These are phyloP conservation scores for Populus pruinosa DNA, from an alignment of 345 rosid genomes.

Conservation along the genomic window DNA sequence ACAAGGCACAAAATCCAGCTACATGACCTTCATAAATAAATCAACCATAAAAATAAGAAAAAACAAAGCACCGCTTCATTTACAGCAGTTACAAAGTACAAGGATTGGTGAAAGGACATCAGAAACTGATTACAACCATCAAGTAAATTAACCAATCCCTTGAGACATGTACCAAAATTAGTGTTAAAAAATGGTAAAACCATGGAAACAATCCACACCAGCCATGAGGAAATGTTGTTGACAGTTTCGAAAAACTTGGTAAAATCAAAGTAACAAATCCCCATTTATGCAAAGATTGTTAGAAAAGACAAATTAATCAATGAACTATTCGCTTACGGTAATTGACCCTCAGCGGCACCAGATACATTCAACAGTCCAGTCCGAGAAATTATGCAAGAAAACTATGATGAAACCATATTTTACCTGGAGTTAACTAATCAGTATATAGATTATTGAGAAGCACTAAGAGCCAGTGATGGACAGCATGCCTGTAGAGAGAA, in stretches of 20 bases:
- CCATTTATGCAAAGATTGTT: not conserved
- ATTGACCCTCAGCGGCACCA: not conserved
- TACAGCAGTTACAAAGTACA: not conserved
- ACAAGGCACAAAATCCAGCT: conserved; percentile 92
- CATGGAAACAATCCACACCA: not conserved
- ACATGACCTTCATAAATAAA: conserved; percentile 60
- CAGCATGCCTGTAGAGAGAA: not conserved
- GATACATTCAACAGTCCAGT: not conserved
- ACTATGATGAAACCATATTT: not conserved
- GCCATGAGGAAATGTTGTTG: not conserved
- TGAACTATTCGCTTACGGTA: not conserved
- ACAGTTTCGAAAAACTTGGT: not conserved
- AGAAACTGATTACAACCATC: not conserved
- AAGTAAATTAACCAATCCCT: not conserved
- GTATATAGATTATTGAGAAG: not conserved
- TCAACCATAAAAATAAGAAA: conserved; percentile 1
- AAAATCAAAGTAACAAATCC: not conserved
- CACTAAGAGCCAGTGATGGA: not conserved
- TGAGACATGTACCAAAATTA: not conserved
- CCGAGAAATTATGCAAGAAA: not conserved
- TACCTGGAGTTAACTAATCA: not conserved
- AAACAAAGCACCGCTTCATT: not conserved
- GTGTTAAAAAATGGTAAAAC: not conserved
- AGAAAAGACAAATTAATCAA: not conserved
- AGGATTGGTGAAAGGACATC: not conserved